Base-by-base conservation (phyloP, 805 yeast species). In the Candida dendrica region DNA sequence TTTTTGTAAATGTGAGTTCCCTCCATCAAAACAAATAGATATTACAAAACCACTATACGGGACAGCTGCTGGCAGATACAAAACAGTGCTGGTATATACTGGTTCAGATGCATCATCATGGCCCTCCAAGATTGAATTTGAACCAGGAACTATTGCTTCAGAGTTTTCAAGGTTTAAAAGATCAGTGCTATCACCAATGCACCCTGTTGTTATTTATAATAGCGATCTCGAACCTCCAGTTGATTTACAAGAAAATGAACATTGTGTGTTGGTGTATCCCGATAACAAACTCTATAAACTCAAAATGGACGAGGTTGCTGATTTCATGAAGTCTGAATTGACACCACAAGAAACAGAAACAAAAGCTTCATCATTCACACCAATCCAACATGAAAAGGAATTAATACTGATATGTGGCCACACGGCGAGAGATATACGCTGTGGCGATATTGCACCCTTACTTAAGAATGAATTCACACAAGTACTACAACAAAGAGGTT, bases 371-470 rank as follows among this genome's bases (percentile, higher is more conserved):
- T 49, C 6, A 56, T 52, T 48, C 65, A 64, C 44, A 63, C 63
- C 33, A 58, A 58, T 50, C 29, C 31, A 19, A 37, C 48, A 47
- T 31, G 34, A 26, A 17, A 41, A 45, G 3, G 33, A 33, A 36
- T 38, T 74, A 33, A 61, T 80, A 1, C 58, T 82, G 22, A 71
- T 81, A 1, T 84, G 93, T 60, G 90, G 87, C 0, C 93, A 84
- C 52, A 52, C 68, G 0, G 58, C 72, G 36, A 56, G 91, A 47
- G 93, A 84, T 53, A 58, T 66, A 0, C 55, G 93, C 38, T 84
- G 93, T 61, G 91, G 90, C 1, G 50, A 60, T 17, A 49, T 79
- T n/a, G 90, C 84, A 0, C 87, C 87, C 1, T 38, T 78, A 14
- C 53, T 83, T 0, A 52, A 58, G 31, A 50, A 63, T 10, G 88